Conservation (phyloP, 176 grass and related monocot species). For the Secale cereale region DNA sequence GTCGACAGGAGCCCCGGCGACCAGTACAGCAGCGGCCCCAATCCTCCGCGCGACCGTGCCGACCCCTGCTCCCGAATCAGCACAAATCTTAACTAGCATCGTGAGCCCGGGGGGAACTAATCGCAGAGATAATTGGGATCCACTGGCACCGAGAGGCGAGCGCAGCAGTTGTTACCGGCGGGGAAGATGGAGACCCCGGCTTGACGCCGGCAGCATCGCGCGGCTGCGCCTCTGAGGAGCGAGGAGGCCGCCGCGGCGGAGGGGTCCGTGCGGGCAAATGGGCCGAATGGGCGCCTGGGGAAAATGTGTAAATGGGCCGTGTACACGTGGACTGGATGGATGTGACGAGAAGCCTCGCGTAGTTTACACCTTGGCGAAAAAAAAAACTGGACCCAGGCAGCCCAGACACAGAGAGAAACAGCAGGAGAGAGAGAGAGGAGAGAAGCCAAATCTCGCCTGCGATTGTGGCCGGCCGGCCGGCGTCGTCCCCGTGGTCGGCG, state of each 20-base stretch:
- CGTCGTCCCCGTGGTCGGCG: conserved; percentile 13
- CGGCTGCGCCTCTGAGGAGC: background rate
- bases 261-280: background rate
- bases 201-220: background rate
- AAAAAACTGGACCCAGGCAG: background rate
- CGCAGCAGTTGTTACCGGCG: background rate
- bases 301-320: background rate
- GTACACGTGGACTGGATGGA: background rate
- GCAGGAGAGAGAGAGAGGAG: background rate
- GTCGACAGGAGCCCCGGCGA: background rate
- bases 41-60: background rate
- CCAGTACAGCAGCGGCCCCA: background rate
- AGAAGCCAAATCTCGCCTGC: conserved; percentile 11
- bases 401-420: background rate
- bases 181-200: background rate
- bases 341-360: background rate
- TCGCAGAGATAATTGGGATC: background rate
- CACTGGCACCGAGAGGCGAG: background rate
- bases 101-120: background rate
- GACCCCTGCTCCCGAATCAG: background rate
- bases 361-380: background rate
- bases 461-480: conserved; percentile 15
- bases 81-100: conserved; percentile 4
- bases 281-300: background rate
- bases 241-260: background rate